Evolutionary conservation across 805 yeast genomes (phyloP).

Genomic region (Henningerozyma blattae): DNA sequence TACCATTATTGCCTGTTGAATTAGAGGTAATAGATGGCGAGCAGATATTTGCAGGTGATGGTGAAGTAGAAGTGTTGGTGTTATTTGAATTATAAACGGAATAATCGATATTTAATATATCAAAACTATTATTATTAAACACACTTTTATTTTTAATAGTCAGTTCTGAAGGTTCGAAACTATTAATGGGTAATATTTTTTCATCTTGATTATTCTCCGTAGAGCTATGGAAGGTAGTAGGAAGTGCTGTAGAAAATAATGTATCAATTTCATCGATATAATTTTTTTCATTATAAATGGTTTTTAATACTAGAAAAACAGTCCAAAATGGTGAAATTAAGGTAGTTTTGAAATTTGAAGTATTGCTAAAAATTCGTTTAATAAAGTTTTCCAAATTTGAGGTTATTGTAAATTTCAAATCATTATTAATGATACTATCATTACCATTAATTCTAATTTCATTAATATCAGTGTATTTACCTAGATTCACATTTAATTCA

Average conservation of each 20-base stretch:
- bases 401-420: slow-evolving; percentile 10
- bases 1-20: slow-evolving; percentile 20
- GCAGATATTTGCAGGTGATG: slow-evolving; percentile 7
- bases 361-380: slow-evolving; percentile 18
- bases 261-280: slow-evolving; percentile 28
- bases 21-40: slow-evolving; percentile 3
- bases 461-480: neutral
- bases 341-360: slow-evolving; percentile 16
- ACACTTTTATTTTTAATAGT: neutral
- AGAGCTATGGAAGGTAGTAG: too few relatives aligned
- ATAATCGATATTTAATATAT: too few relatives aligned
- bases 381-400: slow-evolving; percentile 23
- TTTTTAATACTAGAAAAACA: slow-evolving; percentile 36
- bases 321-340: slow-evolving; percentile 42
- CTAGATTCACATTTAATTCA: neutral
- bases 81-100: slow-evolving; percentile 4
- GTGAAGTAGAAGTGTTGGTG: slow-evolving; percentile 3
- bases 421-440: slow-evolving; percentile 1
- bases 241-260: too few relatives aligned
- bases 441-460: neutral
- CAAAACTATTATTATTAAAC: neutral
- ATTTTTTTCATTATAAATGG: slow-evolving; percentile 35
- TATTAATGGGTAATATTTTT: neutral
- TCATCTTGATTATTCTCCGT: neutral
- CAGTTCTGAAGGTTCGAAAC: neutral